phyloP scores from a whole-genome alignment of 768 basidiomycete species.

The Suillus paluster region DNA sequence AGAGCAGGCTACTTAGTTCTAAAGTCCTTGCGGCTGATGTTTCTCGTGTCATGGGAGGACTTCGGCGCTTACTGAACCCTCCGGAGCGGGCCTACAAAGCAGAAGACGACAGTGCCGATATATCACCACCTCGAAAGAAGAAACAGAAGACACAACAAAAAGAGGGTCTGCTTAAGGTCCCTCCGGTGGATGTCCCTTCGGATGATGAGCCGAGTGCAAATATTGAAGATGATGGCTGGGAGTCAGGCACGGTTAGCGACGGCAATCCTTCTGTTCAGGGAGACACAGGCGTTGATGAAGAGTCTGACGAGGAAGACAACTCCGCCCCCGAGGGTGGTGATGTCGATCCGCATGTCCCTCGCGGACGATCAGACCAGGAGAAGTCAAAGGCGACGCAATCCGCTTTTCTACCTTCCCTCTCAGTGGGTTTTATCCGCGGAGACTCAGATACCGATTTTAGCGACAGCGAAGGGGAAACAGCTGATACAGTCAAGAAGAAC shows the following conservation, averaged over 20 bases:
- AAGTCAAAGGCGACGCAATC: constrained; percentile 37
- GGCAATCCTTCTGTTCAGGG: constrained; percentile 27
- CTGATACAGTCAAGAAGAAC: constrained; percentile 74
- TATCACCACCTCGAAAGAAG: constrained; percentile 12
- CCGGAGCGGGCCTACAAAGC: constrained; percentile 2
- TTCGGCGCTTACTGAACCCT: constrained; percentile 49
- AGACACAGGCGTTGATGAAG: constrained; percentile 41
- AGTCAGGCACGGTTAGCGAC: constrained; percentile 47
- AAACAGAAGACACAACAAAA: constrained; percentile 12
- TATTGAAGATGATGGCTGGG: constrained; percentile 39
- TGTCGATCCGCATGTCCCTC: constrained; percentile 18
- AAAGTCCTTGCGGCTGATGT: constrained; percentile 72
- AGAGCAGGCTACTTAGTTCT: constrained; percentile 75
- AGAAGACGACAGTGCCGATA: constrained; percentile 20
- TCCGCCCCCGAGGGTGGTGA: constrained; percentile 38
- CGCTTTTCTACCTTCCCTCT: constrained; percentile 86
- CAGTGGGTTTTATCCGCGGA: constrained; percentile 83
- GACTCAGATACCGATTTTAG: constrained; percentile 80
- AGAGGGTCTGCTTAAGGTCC: constrained; percentile 3
- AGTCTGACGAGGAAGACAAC: constrained; percentile 36
- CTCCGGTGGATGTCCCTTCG: constrained; percentile 16
- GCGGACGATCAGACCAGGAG: constrained; percentile 15
- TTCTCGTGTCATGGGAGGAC: constrained; percentile 49
- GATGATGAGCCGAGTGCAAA: constrained; percentile 21
- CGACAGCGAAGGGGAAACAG: constrained; percentile 60